Percentiles rank a stretch among this genome's conserved stretches.
These are phyloP conservation scores for Pulveroboletus sp. DNA, from an alignment of 768 basidiomycete species.

Conservation along the genomic window DNA sequence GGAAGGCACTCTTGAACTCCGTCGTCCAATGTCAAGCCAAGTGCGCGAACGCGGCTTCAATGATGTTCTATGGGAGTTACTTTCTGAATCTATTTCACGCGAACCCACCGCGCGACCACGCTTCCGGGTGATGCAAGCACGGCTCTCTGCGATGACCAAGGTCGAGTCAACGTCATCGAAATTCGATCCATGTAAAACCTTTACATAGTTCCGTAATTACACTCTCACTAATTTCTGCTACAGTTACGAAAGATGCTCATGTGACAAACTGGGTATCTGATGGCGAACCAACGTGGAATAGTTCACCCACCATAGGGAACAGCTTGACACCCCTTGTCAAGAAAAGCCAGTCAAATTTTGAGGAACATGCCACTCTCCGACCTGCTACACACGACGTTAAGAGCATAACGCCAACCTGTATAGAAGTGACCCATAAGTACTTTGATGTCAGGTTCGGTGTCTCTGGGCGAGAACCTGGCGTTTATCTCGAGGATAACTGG, in stretches of 20 bases:
- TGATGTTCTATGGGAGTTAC: slow-evolving; percentile 5
- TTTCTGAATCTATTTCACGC: slow-evolving; percentile 1
- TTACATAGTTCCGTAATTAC: not conserved
- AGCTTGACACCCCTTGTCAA: not conserved
- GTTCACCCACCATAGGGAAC: not conserved
- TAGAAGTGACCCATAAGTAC: slow-evolving; percentile 2
- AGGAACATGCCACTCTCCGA: not conserved
- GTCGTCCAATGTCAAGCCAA: not conserved
- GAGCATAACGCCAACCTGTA: not conserved
- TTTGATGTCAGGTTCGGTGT: not conserved
- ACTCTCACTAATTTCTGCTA: not conserved
- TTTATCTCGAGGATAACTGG: not conserved
- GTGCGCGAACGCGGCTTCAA: slow-evolving; percentile 2
- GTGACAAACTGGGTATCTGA: not conserved
- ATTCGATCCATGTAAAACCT: not conserved
- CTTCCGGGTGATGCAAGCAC: slow-evolving; percentile 1
- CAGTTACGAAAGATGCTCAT: not conserved
- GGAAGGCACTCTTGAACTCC: not conserved
- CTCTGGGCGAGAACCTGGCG: slow-evolving; percentile 1
- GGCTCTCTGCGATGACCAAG: not conserved
- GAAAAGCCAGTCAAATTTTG: too few relatives aligned
- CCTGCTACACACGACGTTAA: not conserved
- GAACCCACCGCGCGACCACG: slow-evolving; percentile 1
- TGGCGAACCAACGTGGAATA: not conserved
- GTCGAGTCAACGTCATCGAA: not conserved